Conservation (phyloP, 148 eudicot genomes). For the Camellia granthamiana region DNA sequence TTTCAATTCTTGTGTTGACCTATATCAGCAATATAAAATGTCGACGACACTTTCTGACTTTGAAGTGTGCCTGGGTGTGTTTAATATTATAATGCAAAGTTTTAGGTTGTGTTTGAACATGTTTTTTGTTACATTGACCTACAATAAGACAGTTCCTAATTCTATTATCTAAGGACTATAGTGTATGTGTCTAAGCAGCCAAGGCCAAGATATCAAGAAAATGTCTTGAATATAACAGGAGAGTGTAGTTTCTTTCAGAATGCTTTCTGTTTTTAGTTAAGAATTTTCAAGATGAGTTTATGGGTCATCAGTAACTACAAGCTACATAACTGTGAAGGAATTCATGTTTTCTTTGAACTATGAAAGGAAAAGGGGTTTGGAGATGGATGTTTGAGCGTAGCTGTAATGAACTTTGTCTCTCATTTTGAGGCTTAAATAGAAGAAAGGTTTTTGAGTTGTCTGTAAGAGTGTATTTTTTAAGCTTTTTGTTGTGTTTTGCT, state of each 20-base stretch:
- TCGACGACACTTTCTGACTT: not conserved
- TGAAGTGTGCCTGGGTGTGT: not conserved
- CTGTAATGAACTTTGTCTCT: not conserved
- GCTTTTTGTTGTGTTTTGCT: no score
- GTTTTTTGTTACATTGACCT: not conserved
- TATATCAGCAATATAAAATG: not conserved
- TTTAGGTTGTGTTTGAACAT: not conserved
- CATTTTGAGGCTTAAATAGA: not conserved
- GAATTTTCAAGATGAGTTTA: not conserved
- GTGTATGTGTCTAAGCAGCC: not conserved
- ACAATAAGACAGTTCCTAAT: not conserved
- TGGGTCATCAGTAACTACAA: not conserved
- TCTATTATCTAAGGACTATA: not conserved
- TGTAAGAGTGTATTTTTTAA: no score
- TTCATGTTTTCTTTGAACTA: not conserved
- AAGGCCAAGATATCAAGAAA: not conserved
- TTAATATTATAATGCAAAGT: not conserved
- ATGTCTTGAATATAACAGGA: not conserved
- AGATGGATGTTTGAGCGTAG: not conserved
- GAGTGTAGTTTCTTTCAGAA: not conserved
- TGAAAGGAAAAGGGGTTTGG: not conserved
- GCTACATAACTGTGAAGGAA: not conserved
- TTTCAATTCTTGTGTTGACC: not conserved
- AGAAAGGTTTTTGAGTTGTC: no score
- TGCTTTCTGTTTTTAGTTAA: not conserved